Evolutionary conservation across 169 alveolate genomes (phyloP).

Genomic region (Theileria orientalis): DNA sequence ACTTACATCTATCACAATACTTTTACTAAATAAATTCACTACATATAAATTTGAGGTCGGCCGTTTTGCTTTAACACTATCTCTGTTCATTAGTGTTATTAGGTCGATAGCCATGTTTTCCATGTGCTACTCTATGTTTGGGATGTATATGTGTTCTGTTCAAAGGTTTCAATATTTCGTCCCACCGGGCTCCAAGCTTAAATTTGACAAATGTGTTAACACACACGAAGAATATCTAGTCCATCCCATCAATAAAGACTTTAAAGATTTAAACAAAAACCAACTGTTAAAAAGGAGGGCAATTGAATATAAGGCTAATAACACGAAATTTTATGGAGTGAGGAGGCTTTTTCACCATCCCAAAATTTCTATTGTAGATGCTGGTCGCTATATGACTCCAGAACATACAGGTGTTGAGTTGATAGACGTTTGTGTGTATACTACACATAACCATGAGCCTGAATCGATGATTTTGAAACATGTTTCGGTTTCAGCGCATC

Average conservation of each 20-base stretch:
- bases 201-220: no score
- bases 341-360: neutral
- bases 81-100: constrained; percentile 1
- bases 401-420: constrained; percentile 15
- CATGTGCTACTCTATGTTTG: neutral
- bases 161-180: neutral
- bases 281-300: neutral
- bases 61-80: neutral
- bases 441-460: neutral
- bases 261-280: neutral
- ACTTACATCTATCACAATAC: neutral
- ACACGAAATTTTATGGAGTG: neutral
- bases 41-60: neutral
- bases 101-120: neutral
- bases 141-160: neutral
- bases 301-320: neutral
- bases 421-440: constrained; percentile 15
- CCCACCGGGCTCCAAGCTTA: constrained; percentile 19
- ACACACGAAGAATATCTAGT: no score
- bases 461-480: no score
- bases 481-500: no score
- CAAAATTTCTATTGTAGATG: neutral
- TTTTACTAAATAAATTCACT: neutral
- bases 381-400: neutral
- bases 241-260: neutral